These are phyloP conservation scores for Fraxinus anomala DNA, from an alignment of 257 asterid species.

Conservation along the genomic window DNA sequence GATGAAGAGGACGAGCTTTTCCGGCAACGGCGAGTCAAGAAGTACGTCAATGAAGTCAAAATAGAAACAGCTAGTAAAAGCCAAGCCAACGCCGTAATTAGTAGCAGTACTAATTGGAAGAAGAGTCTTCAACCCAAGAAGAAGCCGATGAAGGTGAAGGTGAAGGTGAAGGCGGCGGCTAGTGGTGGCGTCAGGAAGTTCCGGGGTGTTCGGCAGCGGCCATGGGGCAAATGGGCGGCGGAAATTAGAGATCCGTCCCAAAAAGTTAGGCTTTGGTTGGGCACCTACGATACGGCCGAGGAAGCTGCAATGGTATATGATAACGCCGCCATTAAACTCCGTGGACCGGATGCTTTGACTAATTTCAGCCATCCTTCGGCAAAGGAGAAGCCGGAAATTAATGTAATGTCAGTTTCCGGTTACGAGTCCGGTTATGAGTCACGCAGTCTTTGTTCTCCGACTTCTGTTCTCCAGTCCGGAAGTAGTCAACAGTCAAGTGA, in stretches of 20 bases:
- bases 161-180: constrained; percentile 29
- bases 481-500: constrained; percentile 43
- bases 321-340: constrained; percentile 62
- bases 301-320: constrained; percentile 83
- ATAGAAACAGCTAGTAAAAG: constrained; percentile 29
- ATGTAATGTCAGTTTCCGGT: constrained; percentile 38
- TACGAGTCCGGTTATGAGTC: constrained; percentile 68
- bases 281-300: constrained; percentile 72
- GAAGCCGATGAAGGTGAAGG: constrained; percentile 22
- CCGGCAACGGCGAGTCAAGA: constrained; percentile 53
- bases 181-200: constrained; percentile 41
- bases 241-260: constrained; percentile 64
- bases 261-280: constrained; percentile 59
- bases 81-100: not conserved
- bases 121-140: constrained; percentile 34
- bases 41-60: constrained; percentile 52
- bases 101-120: not conserved
- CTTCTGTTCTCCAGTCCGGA: constrained; percentile 30
- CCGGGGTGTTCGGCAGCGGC: constrained; percentile 70
- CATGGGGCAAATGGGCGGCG: constrained; percentile 85
- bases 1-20: constrained; percentile 64
- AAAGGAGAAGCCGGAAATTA: constrained; percentile 24
- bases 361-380: constrained; percentile 35
- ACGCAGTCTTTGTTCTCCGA: constrained; percentile 46
- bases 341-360: constrained; percentile 68